phyloP scores from a whole-genome alignment of 1,139 yeast species.

The Blastobotrys ciferrii region DNA sequence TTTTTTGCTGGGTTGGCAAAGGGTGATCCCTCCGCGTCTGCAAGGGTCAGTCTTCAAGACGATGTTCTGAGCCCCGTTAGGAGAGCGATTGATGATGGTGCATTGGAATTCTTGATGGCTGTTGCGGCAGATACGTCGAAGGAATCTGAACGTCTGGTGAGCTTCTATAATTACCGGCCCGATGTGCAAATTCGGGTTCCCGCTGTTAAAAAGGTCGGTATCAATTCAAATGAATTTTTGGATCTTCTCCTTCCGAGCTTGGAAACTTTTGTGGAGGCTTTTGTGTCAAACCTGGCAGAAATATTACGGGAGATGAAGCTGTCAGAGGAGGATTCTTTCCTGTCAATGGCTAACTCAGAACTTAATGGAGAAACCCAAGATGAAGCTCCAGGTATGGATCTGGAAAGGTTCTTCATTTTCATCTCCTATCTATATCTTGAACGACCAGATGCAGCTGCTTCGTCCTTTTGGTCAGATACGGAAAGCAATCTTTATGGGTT shows the following conservation, averaged over 20 bases:
- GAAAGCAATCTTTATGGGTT: conserved; percentile 69
- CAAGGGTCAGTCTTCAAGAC: conserved; percentile 37
- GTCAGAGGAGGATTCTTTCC: conserved; percentile 79
- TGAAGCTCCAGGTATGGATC: conserved; percentile 64
- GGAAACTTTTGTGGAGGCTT: conserved; percentile 51
- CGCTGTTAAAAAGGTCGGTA: conserved; percentile 20
- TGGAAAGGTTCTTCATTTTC: conserved; percentile 82
- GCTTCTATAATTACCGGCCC: conserved; percentile 57
- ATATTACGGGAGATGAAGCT: conserved; percentile 77
- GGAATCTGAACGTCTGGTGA: conserved; percentile 33
- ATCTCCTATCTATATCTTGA: conserved; percentile 66
- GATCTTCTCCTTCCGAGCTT: conserved; percentile 24
- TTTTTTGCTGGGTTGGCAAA: conserved; percentile 74
- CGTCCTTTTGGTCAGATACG: conserved; percentile 69
- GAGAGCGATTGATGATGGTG: conserved; percentile 63
- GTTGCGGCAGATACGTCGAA: conserved; percentile 65
- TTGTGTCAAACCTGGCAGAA: conserved; percentile 74
- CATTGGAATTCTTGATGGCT: conserved; percentile 73
- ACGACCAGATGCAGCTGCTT: conserved; percentile 54
- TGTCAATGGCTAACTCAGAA: conserved; percentile 41
- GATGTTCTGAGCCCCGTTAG: conserved; percentile 49
- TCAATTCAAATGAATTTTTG: conserved; percentile 24
- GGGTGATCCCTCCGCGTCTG: conserved; percentile 33
- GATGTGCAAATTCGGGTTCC: conserved; percentile 55
- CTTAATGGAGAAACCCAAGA: conserved; percentile 24